Conservation (phyloP, 148 eudicot species). For the Vaccinium vitisidaea region DNA sequence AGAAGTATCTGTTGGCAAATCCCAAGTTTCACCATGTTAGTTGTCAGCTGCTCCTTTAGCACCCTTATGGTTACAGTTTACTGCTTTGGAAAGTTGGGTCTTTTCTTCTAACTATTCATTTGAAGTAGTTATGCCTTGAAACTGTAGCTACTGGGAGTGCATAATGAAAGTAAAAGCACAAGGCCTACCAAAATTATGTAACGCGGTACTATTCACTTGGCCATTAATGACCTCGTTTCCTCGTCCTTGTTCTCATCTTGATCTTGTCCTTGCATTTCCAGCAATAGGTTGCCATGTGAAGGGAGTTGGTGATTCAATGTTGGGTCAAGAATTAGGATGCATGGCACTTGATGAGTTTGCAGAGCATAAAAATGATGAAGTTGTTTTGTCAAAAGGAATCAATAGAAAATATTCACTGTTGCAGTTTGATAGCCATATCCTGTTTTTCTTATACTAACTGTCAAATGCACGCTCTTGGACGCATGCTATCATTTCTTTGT, state of each 20-base stretch:
- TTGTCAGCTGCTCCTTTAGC: constrained; percentile 3
- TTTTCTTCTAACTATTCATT: neutral
- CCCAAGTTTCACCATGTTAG: neutral
- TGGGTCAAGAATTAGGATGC: neutral
- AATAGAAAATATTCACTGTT: neutral
- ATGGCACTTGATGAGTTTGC: neutral
- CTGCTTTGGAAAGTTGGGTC: neutral
- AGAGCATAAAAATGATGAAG: neutral
- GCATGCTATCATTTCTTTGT: neutral
- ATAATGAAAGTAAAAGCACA: neutral
- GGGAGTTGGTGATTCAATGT: neutral
- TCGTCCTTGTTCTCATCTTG: neutral
- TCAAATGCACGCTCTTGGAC: neutral
- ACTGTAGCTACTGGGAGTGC: neutral
- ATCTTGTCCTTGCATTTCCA: constrained; percentile 4
- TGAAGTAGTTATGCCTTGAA: neutral
- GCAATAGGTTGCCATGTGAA: neutral
- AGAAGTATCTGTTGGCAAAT: neutral
- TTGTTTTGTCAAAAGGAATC: neutral
- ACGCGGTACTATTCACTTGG: neutral
- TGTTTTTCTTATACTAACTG: neutral
- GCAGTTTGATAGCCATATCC: neutral
- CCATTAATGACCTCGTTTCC: neutral
- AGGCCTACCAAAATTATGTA: neutral
- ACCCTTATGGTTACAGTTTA: neutral